Base-by-base conservation (phyloP, 805 yeast species). In the Ogataea nitratoaversa region DNA sequence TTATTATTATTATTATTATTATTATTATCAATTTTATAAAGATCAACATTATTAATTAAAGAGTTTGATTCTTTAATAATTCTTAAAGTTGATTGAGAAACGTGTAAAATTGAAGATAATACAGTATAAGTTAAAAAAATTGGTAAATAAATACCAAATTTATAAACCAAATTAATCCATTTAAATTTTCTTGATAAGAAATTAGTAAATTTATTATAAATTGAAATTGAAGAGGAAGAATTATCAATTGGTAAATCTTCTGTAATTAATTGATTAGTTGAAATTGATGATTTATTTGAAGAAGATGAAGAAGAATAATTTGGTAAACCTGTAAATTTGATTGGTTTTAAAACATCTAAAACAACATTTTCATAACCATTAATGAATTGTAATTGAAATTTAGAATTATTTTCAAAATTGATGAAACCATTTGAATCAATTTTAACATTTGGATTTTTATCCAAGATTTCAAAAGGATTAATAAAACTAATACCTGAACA, bases 401-500 rank as follows among this genome's bases (percentile, higher is more conserved):
- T 48, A 12, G 59, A 43, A 8, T 70, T 65, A 32, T 62, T 59
- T 41, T 60, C 61, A 33, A 62, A 56, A 40, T 68, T 68, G 34
- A 68, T 61, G 57, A 68, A 67, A 2, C 82, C 77, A 16, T 65
- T 57, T 19, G 59, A 55, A 42, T 67, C 67, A 13, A 71, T 65
- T 25, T 54, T 60, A 30, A 63, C 60, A 42, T 40, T 56, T 28
- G 59, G 57, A 38, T 54, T 57, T 31, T 52, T 54, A 43, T 53
- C 65, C 34, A 68, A 49, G 14, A 57, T 60, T 40, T 63, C 60
- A 54, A 79, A 82, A 0, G 88, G 88, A 50, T 83, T 87, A 28
- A 67, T 62, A 20, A 61, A 52, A 0, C 84, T 75, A 27, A 84
- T 84, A 5, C 85, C 85, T 0, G 95, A 71, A 2, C 95, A 85